These are phyloP conservation scores for Malus asiatica DNA, from an alignment of 306 rosid genomes.

Conservation along the genomic window DNA sequence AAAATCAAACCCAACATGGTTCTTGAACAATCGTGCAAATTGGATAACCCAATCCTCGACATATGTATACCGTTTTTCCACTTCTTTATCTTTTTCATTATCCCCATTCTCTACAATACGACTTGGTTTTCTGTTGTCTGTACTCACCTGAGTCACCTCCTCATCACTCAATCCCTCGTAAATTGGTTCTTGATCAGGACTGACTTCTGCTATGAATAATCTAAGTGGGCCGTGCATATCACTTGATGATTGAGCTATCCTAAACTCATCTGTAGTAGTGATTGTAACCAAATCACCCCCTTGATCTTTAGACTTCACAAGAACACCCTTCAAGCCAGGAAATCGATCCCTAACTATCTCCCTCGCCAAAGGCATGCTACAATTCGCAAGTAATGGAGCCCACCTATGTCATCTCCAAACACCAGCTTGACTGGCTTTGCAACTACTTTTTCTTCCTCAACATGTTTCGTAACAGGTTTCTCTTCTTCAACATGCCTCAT, in stretches of 20 bases:
- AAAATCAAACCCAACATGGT: slow-evolving; percentile 90
- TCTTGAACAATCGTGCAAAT: slow-evolving; percentile 90
- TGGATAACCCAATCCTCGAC: slow-evolving; percentile 91
- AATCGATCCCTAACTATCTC: slow-evolving; percentile 57
- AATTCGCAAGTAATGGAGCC: slow-evolving; percentile 65
- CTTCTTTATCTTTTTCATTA: slow-evolving; percentile 24
- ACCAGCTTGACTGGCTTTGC: slow-evolving; percentile 80
- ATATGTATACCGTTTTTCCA: slow-evolving; percentile 21
- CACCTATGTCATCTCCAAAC: slow-evolving; percentile 86
- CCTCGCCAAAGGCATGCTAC: slow-evolving; percentile 58
- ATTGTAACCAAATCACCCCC: slow-evolving; percentile 95
- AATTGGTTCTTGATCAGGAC: slow-evolving; percentile 53
- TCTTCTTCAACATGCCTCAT: slow-evolving; percentile 27
- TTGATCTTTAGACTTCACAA: slow-evolving; percentile 73
- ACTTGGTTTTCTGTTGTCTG: slow-evolving; percentile 10
- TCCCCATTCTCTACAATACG: slow-evolving; percentile 31
- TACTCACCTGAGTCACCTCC: slow-evolving; percentile 18
- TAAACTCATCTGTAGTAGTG: slow-evolving; percentile 56
- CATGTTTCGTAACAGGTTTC: slow-evolving; percentile 21
- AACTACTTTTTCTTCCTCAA: slow-evolving; percentile 34
- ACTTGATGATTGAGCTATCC: slow-evolving; percentile 54
- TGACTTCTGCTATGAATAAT: slow-evolving; percentile 48
- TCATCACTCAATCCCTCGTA: slow-evolving; percentile 41
- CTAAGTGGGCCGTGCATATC: slow-evolving; percentile 51
- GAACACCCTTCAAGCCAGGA: slow-evolving; percentile 73